Evolutionary conservation across 1,284 basidiomycete genomes (phyloP).

Genomic region (Cutaneotrichosporon sp.): DNA sequence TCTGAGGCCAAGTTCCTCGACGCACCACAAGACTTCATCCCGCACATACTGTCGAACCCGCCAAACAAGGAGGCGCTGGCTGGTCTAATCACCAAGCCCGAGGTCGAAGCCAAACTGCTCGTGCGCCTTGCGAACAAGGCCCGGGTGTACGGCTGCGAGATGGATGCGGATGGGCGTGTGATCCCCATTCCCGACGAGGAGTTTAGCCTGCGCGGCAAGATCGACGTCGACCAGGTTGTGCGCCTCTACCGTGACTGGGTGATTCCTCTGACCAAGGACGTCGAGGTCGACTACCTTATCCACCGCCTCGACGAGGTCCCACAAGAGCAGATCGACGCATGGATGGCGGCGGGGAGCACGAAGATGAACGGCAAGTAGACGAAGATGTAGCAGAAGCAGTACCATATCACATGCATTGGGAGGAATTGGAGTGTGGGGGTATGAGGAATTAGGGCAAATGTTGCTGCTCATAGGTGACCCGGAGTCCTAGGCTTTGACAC

Average conservation of each 20-base stretch:
- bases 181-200: conserved; percentile 26
- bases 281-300: conserved; percentile 94
- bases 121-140: conserved; percentile 85
- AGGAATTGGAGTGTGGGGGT: not conserved
- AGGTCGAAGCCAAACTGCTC: conserved; percentile 85
- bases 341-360: conserved; percentile 43
- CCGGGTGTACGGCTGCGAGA: conserved; percentile 83
- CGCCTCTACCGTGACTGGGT: conserved; percentile 90
- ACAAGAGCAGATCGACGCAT: conserved; percentile 67
- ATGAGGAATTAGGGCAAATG: conserved; percentile 16
- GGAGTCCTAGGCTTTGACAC: conserved; percentile 31
- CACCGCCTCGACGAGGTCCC: conserved; percentile 76
- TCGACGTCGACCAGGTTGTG: conserved; percentile 89
- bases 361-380: conserved; percentile 1
- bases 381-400: not conserved
- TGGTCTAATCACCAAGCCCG: conserved; percentile 89
- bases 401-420: not conserved
- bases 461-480: conserved; percentile 44
- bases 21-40: conserved; percentile 80
- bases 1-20: conserved; percentile 91
- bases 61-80: conserved; percentile 72
- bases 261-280: conserved; percentile 95
- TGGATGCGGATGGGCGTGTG: conserved; percentile 66
- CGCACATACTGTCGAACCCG: conserved; percentile 66
- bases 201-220: conserved; percentile 56